A percentile compares a stretch with the other conserved stretches of the same genome.
Evolutionary conservation across 1,139 yeast species (phyloP).

Genomic region (Meyerozyma sp.): DNA sequence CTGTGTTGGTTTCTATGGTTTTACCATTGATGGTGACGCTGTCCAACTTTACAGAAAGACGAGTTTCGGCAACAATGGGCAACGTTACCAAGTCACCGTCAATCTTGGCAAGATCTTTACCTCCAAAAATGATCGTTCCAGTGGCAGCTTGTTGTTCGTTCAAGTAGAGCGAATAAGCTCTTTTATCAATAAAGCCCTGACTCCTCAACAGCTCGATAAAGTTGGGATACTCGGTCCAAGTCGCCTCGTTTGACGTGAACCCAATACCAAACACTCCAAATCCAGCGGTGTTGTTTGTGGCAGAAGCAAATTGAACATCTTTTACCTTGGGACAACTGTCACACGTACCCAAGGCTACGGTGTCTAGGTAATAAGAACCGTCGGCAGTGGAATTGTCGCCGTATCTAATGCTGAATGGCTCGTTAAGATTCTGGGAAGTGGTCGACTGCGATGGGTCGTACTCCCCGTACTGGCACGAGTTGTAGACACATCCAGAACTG

Average conservation of each 20-base stretch:
- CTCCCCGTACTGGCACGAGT: conserved; percentile 5
- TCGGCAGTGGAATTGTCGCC: conserved; percentile 11
- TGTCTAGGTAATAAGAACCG: conserved; percentile 15
- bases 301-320: conserved; percentile 16
- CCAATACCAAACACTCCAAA: conserved; percentile 18
- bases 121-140: conserved; percentile 54
- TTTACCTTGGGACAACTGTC: conserved; percentile 8
- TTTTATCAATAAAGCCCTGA: conserved; percentile 45
- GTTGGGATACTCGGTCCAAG: conserved; percentile 11
- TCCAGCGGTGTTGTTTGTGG: conserved; percentile 5
- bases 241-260: conserved; percentile 6
- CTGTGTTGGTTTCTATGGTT: neutral
- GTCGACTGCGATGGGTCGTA: conserved; percentile 8
- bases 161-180: conserved; percentile 51
- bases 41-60: neutral
- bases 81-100: conserved; percentile 40
- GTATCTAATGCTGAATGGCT: conserved; percentile 9
- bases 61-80: conserved; percentile 15
- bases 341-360: conserved; percentile 7
- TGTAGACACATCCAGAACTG: neutral
- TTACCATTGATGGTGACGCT: neutral
- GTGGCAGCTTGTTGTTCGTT: conserved; percentile 28
- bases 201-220: conserved; percentile 12
- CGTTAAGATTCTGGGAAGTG: conserved; percentile 3
- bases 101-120: conserved; percentile 50